A percentile compares a stretch with the other conserved stretches of the same genome.
These are phyloP conservation scores for Aschersonia sp. DNA, from an alignment of 2,329 filamentous ascomycete genomes.

Conservation along the genomic window DNA sequence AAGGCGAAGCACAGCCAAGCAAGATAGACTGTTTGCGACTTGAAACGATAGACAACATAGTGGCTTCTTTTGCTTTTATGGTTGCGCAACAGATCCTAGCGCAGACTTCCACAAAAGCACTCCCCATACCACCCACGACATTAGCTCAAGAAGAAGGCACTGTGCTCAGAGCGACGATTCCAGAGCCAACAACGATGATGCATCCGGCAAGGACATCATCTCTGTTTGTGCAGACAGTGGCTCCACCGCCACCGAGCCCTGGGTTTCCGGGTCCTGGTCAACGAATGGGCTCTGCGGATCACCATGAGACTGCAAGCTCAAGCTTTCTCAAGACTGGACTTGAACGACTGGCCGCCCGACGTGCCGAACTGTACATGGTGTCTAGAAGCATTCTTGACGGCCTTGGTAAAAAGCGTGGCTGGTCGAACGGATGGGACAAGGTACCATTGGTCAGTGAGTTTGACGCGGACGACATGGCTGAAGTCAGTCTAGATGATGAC, in stretches of 20 bases:
- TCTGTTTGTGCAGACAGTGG: constrained; percentile 27
- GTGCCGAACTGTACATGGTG: constrained; percentile 69
- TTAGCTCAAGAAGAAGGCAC: constrained; percentile 29
- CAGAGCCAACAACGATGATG: constrained; percentile 57
- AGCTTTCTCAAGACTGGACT: constrained; percentile 50
- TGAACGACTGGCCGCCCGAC: constrained; percentile 67
- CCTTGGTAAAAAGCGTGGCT: constrained; percentile 55
- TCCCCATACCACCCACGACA: constrained; percentile 50
- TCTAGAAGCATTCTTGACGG: constrained; percentile 69
- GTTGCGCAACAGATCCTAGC: constrained; percentile 63
- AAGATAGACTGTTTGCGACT: constrained; percentile 21
- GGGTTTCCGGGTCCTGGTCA: constrained; percentile 36
- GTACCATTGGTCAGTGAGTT: constrained; percentile 35
- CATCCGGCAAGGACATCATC: constrained; percentile 53
- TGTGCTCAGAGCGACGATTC: constrained; percentile 48
- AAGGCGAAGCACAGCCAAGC: constrained; percentile 12
- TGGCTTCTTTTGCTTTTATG: constrained; percentile 66
- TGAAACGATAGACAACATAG: constrained; percentile 56
- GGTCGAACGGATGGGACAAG: constrained; percentile 63
- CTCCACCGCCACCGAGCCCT: constrained; percentile 30
- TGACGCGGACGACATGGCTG: constrained; percentile 36
- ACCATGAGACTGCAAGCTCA: constrained; percentile 22
- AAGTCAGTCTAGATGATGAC: constrained; percentile 38
- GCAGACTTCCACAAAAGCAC: constrained; percentile 55
- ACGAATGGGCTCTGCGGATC: constrained; percentile 21